These are phyloP conservation scores for Pyrenophora graminea DNA, from an alignment of 2,329 filamentous ascomycete genomes.

Conservation along the genomic window DNA sequence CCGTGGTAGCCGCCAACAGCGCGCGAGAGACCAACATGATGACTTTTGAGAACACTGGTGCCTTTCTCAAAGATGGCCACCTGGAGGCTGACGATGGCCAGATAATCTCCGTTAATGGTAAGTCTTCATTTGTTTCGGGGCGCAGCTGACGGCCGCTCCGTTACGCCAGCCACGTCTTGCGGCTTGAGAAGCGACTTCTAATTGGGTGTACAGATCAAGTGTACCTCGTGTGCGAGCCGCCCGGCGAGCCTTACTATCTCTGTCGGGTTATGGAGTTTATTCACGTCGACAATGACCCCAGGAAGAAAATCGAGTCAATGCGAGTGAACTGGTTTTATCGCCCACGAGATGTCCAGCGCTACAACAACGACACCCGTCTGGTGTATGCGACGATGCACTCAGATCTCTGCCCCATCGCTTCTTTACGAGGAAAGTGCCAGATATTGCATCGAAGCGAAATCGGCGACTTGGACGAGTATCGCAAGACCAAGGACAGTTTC, in stretches of 20 bases:
- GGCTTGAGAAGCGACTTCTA: conserved; percentile 39
- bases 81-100: conserved; percentile 91
- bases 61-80: conserved; percentile 72
- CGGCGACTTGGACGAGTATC: conserved; percentile 77
- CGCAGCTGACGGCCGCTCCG: conserved; percentile 30
- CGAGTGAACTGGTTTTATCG: conserved; percentile 99
- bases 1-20: conserved; percentile 47
- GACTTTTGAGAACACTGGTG: conserved; percentile 75
- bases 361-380: conserved; percentile 85
- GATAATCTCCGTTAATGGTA: conserved; percentile 82
- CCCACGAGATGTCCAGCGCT: conserved; percentile 91
- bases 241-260: conserved; percentile 96
- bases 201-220: conserved; percentile 69
- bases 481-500: conserved; percentile 83
- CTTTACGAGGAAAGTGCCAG: conserved; percentile 89
- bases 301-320: conserved; percentile 78
- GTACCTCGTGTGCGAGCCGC: conserved; percentile 95
- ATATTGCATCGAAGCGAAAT: conserved; percentile 91
- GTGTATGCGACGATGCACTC: conserved; percentile 99
- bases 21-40: conserved; percentile 80
- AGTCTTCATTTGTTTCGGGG: conserved; percentile 27
- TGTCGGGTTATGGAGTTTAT: conserved; percentile 98
- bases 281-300: conserved; percentile 70
- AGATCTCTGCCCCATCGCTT: conserved; percentile 88
- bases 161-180: conserved; percentile 37